Evolutionary conservation across 306 rosid genomes (phyloP).

Genomic region (Inga leiocalycina): DNA sequence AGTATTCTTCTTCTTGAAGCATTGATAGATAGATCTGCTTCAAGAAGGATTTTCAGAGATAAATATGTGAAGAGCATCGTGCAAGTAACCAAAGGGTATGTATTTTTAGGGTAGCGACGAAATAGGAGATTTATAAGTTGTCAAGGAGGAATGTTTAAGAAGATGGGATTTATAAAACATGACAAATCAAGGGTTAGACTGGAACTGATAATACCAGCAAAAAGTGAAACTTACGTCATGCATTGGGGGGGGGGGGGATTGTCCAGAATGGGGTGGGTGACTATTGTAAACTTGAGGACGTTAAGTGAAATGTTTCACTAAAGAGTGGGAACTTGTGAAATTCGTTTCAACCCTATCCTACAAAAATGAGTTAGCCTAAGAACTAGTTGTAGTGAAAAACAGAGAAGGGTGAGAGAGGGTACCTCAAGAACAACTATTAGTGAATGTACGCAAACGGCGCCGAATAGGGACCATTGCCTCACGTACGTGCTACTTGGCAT

Average conservation of each 20-base stretch:
- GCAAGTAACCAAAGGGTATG: background rate
- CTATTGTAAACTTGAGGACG: background rate
- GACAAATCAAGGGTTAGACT: background rate
- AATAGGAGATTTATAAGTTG: background rate
- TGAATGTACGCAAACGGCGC: conserved; percentile 39
- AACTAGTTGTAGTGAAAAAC: background rate
- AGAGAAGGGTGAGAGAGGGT: background rate
- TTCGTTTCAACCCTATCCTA: background rate
- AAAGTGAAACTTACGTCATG: conserved; percentile 25
- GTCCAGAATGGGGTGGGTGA: conserved; percentile 14
- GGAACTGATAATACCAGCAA: background rate
- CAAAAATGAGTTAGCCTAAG: background rate
- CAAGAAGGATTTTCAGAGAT: background rate
- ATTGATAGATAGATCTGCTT: background rate
- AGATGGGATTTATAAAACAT: background rate
- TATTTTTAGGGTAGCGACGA: background rate
- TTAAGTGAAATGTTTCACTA: conserved; percentile 26
- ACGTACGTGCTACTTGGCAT: background rate
- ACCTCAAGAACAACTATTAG: conserved; percentile 7
- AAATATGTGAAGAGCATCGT: background rate
- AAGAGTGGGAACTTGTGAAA: conserved; percentile 1
- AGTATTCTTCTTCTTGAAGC: background rate
- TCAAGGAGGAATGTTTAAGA: background rate
- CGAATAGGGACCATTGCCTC: conserved; percentile 25
- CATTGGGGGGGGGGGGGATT: background rate